These are phyloP conservation scores for Aspergillus wentii DNA, from an alignment of 495 filamentous ascomycete genomes.

Conservation along the genomic window DNA sequence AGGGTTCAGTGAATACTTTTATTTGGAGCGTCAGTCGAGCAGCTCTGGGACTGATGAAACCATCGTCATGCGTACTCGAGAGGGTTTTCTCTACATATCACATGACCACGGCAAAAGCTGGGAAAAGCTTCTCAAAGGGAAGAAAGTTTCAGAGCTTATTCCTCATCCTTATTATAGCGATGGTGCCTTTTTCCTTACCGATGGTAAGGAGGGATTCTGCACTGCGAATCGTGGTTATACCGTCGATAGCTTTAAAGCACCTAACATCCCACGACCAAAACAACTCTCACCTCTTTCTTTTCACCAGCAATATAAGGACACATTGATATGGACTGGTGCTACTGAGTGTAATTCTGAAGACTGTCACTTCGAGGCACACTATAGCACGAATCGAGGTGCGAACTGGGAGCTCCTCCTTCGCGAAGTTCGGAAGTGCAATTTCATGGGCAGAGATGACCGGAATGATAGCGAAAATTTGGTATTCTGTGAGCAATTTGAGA, in stretches of 20 bases:
- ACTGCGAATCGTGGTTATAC: constrained; percentile 67
- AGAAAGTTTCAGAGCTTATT: constrained; percentile 62
- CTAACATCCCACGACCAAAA: constrained; percentile 36
- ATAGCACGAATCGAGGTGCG: constrained; percentile 68
- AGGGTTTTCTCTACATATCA: constrained; percentile 61
- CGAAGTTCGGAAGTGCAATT: constrained; percentile 74
- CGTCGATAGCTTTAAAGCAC: constrained; percentile 64
- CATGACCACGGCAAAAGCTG: constrained; percentile 85
- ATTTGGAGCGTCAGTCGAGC: constrained; percentile 73
- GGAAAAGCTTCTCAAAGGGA: constrained; percentile 57
- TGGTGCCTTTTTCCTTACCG: constrained; percentile 77
- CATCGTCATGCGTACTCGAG: constrained; percentile 68
- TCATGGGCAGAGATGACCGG: constrained; percentile 63
- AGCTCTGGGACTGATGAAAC: constrained; percentile 70
- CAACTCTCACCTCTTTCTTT: constrained; percentile 57
- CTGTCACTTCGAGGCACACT: constrained; percentile 68
- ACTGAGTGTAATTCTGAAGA: constrained; percentile 45
- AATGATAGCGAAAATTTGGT: constrained; percentile 60
- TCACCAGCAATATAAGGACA: constrained; percentile 75
- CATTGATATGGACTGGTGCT: constrained; percentile 85
- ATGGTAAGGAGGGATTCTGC: constrained; percentile 62
- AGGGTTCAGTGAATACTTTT: constrained; percentile 60
- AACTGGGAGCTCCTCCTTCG: constrained; percentile 65
- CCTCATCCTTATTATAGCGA: constrained; percentile 77
- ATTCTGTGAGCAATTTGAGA: constrained; percentile 71